Conservation (phyloP, 495 filamentous ascomycete genomes). For the Penicillium flavigenum region DNA sequence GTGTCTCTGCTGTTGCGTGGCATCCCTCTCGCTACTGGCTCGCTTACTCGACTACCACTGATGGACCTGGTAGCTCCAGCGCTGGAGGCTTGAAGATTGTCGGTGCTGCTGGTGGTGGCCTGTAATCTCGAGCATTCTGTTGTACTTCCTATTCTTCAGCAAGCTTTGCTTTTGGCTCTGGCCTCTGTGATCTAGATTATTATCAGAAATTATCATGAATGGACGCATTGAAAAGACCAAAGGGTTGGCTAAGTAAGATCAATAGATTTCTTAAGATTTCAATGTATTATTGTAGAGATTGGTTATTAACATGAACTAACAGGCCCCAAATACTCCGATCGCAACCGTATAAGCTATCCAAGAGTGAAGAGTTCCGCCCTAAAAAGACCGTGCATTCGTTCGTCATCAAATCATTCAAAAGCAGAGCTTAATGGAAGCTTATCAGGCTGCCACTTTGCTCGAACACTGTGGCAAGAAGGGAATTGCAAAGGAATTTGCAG, state of each 20-base stretch:
- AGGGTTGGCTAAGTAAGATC: background rate
- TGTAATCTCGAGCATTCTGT: slow-evolving; percentile 11
- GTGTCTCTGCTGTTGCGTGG: slow-evolving; percentile 73
- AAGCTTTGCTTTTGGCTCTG: background rate
- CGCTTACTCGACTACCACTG: slow-evolving; percentile 81
- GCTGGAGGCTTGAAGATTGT: slow-evolving; percentile 78
- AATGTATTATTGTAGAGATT: background rate
- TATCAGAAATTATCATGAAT: slow-evolving; percentile 8
- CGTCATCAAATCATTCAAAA: slow-evolving; percentile 8
- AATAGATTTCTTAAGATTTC: background rate
- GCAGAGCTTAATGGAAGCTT: background rate
- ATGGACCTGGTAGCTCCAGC: slow-evolving; percentile 69
- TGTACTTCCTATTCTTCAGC: background rate
- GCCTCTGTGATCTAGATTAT: background rate
- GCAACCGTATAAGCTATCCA: background rate
- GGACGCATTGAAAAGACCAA: slow-evolving; percentile 6
- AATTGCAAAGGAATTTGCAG: background rate
- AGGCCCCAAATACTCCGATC: background rate
- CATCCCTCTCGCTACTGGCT: slow-evolving; percentile 86
- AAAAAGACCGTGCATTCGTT: slow-evolving; percentile 8
- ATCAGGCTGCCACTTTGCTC: background rate
- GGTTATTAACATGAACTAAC: background rate
- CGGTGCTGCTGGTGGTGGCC: slow-evolving; percentile 53
- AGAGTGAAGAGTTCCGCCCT: slow-evolving; percentile 1
- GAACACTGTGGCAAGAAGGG: background rate